phyloP scores from a whole-genome alignment of 176 grass and related monocot species.

The Hordeum vulgare region MorexV3_pseudomolecules_assembly NC_058520.1:553406218-553406717 shows the following conservation, averaged over 20 bases:
- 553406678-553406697: neutral
- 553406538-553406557: neutral
- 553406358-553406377: neutral
- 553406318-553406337: neutral
- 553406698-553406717: slow-evolving; percentile 71
- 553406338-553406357: neutral
- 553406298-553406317: neutral
- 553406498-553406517: neutral
- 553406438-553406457: neutral
- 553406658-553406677: neutral
- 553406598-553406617: neutral
- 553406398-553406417: neutral
- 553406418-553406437: neutral
- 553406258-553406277: too few species aligned
- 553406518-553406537: neutral
- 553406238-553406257: too few species aligned
- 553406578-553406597: neutral
- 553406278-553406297: neutral
- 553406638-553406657: slow-evolving; percentile 5
- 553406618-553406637: slow-evolving; percentile 15
- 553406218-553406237: too few species aligned
- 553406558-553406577: neutral
- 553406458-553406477: neutral
- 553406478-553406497: neutral
- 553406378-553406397: neutral